Evolutionary conservation across 139 green algal species (phyloP).

Genomic region (Tetradesmus obliquus): DNA sequence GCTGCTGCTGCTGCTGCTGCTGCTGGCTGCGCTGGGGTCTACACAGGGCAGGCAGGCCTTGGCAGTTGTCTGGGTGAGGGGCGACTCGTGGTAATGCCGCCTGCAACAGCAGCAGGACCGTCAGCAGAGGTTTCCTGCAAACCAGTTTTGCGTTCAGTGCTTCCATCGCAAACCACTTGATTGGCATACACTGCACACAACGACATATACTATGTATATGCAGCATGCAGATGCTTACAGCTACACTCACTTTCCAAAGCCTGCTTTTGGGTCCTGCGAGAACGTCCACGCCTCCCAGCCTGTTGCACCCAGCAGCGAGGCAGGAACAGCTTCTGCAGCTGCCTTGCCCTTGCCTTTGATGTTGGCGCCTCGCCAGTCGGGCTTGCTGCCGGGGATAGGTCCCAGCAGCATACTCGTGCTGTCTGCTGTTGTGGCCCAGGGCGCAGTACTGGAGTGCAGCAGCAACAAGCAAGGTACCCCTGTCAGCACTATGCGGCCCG

Average conservation of each 20-base stretch:
- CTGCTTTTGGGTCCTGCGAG: background rate
- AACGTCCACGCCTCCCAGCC: background rate
- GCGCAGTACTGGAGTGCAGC: background rate
- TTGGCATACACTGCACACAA: too few species aligned
- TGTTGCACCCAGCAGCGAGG: background rate
- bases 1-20: background rate
- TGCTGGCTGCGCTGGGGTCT: background rate
- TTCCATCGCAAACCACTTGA: too few species aligned
- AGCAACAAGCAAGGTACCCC: background rate
- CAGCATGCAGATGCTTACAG: background rate
- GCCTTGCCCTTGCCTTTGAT: background rate
- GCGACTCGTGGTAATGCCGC: background rate
- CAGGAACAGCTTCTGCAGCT: background rate
- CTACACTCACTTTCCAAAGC: background rate
- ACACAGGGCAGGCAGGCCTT: background rate
- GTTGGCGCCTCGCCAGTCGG: background rate
- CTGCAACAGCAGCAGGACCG: background rate
- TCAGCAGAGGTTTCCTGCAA: too few species aligned
- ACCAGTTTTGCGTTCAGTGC: too few species aligned
- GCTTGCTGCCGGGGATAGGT: background rate
- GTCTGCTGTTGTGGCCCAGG: background rate
- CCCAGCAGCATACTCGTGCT: background rate
- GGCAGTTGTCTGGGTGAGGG: background rate
- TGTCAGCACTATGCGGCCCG: background rate
- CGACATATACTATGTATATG: background rate